phyloP scores from a whole-genome alignment of 2,329 filamentous ascomycete species.

The Pyricularia grisea region DNA sequence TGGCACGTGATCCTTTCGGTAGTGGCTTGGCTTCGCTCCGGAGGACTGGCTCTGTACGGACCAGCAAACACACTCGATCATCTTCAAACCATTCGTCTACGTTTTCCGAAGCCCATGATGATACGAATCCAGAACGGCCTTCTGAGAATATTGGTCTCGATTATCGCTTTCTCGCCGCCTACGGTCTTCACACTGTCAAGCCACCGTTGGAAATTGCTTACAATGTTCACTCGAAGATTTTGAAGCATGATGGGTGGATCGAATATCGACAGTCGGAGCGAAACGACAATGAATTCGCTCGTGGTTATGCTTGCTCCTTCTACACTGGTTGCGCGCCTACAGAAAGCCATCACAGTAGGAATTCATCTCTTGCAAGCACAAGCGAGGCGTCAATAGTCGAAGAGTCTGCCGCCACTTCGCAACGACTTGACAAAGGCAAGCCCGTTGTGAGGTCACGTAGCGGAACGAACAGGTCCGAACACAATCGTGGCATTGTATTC shows the following conservation, averaged over 20 bases:
- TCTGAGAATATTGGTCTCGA: neutral
- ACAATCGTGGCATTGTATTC: constrained; percentile 45
- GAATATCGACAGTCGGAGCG: constrained; percentile 38
- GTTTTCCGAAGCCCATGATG: neutral
- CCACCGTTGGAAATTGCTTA: constrained; percentile 43
- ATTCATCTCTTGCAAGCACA: neutral
- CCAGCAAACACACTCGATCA: neutral
- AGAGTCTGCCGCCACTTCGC: neutral
- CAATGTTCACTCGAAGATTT: constrained; percentile 38
- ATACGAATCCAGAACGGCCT: neutral
- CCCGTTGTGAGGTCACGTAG: neutral
- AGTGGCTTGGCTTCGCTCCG: constrained; percentile 2
- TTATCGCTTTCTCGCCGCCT: constrained; percentile 40
- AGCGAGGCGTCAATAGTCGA: constrained; percentile 1
- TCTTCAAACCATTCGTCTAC: neutral
- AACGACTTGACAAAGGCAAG: neutral
- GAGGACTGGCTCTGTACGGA: neutral
- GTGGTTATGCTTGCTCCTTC: constrained; percentile 44
- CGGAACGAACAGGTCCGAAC: constrained; percentile 6
- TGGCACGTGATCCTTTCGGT: neutral
- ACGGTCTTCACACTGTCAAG: constrained; percentile 39
- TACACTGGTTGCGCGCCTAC: constrained; percentile 27
- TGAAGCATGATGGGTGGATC: constrained; percentile 40
- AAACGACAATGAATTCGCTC: constrained; percentile 32
- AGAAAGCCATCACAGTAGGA: neutral